phyloP scores from a whole-genome alignment of 2,329 filamentous ascomycete species.

The Emydomyces testavorans region DNA sequence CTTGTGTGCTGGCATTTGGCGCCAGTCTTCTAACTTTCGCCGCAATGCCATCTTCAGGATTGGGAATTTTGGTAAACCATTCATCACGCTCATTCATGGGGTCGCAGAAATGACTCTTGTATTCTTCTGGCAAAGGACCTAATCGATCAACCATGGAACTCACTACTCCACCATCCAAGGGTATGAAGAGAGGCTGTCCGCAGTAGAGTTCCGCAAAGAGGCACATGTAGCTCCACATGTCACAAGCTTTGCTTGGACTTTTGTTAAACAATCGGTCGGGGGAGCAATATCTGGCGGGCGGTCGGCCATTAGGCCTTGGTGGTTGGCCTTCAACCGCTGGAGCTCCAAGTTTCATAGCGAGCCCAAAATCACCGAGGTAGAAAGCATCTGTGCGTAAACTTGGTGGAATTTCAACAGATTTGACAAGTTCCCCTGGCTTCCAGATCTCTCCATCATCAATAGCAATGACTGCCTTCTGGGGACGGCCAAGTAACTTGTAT shows the following conservation, averaged over 20 bases:
- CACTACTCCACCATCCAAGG: no score
- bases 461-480: no score
- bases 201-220: slow-evolving; percentile 22
- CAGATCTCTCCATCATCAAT: no score
- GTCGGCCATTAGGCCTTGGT: no score
- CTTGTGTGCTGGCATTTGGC: background rate
- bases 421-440: no score
- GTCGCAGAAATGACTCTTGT: slow-evolving; percentile 18
- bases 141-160: slow-evolving; percentile 17
- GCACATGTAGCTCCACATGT: slow-evolving; percentile 27
- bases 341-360: slow-evolving; percentile 20
- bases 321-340: slow-evolving; percentile 9
- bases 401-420: no score
- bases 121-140: slow-evolving; percentile 22
- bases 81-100: slow-evolving; percentile 16
- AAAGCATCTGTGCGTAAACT: no score
- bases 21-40: background rate
- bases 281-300: slow-evolving; percentile 20
- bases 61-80: slow-evolving; percentile 21
- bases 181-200: slow-evolving; percentile 16
- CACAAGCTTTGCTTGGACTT: slow-evolving; percentile 21
- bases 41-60: background rate
- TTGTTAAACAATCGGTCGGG: slow-evolving; percentile 22
- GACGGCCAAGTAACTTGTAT: no score
- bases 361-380: slow-evolving; percentile 25